phyloP scores from a whole-genome alignment of 1,284 basidiomycete species.

The Rhodotorula sp. region DNA sequence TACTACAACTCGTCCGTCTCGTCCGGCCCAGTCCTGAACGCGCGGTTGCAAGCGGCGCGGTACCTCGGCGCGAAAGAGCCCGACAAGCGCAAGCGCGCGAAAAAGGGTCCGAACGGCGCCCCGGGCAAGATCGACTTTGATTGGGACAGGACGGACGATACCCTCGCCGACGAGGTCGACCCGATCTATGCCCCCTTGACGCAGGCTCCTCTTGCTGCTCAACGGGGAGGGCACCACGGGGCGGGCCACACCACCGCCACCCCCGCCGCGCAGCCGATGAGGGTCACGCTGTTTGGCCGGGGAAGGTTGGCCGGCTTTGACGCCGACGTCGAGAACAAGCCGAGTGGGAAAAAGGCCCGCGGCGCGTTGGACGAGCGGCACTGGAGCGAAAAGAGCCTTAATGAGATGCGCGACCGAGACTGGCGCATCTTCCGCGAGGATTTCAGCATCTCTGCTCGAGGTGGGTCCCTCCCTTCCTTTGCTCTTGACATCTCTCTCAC shows the following conservation, averaged over 20 bases:
- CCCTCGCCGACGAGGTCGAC: slow-evolving; percentile 55
- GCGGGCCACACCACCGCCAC: slow-evolving; percentile 7
- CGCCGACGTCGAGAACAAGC: slow-evolving; percentile 31
- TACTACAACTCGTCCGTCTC: background rate
- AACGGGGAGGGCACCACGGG: background rate
- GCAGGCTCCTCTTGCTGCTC: too few species aligned
- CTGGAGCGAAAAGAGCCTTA: slow-evolving; percentile 92
- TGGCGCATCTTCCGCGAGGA: slow-evolving; percentile 99
- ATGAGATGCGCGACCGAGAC: slow-evolving; percentile 95
- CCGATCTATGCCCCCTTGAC: slow-evolving; percentile 42
- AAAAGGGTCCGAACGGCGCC: slow-evolving; percentile 81
- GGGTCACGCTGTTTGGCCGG: slow-evolving; percentile 25
- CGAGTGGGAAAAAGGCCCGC: slow-evolving; percentile 50
- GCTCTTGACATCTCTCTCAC: background rate
- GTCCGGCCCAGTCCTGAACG: slow-evolving; percentile 23
- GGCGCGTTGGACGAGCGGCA: slow-evolving; percentile 84
- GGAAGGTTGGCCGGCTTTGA: slow-evolving; percentile 42
- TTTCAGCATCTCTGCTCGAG: slow-evolving; percentile 89
- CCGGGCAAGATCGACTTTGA: slow-evolving; percentile 93
- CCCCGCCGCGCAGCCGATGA: slow-evolving; percentile 7
- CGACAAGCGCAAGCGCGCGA: slow-evolving; percentile 75
- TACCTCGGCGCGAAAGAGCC: slow-evolving; percentile 70
- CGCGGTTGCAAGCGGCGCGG: slow-evolving; percentile 50
- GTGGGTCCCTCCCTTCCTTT: slow-evolving; percentile 50
- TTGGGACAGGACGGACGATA: slow-evolving; percentile 93